Conservation (phyloP, 345 rosid species). For the Citrus sp. region DNA sequence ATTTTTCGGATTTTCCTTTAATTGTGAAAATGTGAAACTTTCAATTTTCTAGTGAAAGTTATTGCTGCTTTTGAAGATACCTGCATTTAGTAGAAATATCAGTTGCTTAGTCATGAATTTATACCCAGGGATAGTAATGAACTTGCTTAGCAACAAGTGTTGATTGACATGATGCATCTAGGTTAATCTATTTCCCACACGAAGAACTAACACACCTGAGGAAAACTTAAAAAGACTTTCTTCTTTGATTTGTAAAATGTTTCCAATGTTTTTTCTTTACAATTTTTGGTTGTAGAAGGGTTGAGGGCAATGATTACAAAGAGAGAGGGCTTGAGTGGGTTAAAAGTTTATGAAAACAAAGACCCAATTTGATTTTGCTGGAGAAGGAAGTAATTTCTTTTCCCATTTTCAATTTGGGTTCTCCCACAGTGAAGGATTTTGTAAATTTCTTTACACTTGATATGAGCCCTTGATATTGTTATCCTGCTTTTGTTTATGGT, state of each 20-base stretch:
- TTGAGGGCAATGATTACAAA: constrained; percentile 43
- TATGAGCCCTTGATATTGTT: constrained; percentile 36
- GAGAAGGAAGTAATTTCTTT: background rate
- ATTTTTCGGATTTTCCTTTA: background rate
- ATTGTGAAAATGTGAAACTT: background rate
- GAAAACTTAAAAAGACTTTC: background rate
- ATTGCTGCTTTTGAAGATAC: background rate
- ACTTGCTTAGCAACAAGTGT: background rate
- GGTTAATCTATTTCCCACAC: background rate
- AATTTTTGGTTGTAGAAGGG: background rate
- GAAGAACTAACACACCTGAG: background rate
- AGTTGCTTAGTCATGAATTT: background rate
- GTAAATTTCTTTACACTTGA: constrained; percentile 43
- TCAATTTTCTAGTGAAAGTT: background rate
- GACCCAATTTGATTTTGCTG: constrained; percentile 10
- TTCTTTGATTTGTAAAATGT: background rate
- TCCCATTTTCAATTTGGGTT: constrained; percentile 16
- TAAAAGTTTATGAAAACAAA: background rate
- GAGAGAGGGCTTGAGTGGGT: constrained; percentile 68
- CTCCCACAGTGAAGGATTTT: constrained; percentile 31
- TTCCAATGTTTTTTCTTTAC: background rate
- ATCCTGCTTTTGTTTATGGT: background rate
- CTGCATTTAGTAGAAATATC: background rate
- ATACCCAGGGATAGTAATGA: background rate
- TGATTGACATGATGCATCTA: background rate